Conservation (phyloP, 805 yeast genomes). For the Zygosaccharomyces bisporus region DNA sequence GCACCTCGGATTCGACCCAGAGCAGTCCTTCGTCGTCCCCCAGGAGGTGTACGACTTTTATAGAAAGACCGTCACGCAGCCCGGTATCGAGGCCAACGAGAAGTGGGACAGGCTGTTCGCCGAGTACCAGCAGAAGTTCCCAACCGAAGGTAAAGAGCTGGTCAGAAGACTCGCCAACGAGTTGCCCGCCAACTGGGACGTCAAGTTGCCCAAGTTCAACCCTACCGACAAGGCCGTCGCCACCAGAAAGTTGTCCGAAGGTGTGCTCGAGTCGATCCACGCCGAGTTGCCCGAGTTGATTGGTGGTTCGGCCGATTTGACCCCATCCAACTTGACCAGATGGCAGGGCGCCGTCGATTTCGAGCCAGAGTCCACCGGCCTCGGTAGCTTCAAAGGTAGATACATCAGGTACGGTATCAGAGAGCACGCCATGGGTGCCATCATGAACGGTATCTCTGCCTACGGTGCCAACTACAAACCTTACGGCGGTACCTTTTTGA, state of each 20-base stretch:
- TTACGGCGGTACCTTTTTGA: conserved; percentile 97
- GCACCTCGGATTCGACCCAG: conserved; percentile 85
- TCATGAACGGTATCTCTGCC: conserved; percentile 95
- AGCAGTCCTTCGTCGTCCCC: conserved; percentile 72
- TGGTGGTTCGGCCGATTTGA: conserved; percentile 98
- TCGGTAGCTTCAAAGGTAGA: conserved; percentile 88
- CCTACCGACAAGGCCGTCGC: conserved; percentile 81
- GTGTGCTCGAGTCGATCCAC: conserved; percentile 59
- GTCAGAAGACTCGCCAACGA: conserved; percentile 71
- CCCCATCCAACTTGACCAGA: conserved; percentile 94
- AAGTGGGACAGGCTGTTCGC: conserved; percentile 70
- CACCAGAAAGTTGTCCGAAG: conserved; percentile 90
- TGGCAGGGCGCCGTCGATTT: conserved; percentile 79
- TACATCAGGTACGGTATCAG: conserved; percentile 97
- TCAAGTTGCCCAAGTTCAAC: conserved; percentile 72
- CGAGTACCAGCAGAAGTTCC: conserved; percentile 63
- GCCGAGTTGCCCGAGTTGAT: conserved; percentile 76
- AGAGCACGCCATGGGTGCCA: conserved; percentile 99
- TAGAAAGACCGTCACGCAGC: conserved; percentile 48
- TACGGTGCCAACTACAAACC: conserved; percentile 79
- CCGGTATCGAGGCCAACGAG: conserved; percentile 64
- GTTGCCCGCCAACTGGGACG: conserved; percentile 81
- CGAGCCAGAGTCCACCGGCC: conserved; percentile 78
- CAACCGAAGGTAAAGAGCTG: conserved; percentile 74
- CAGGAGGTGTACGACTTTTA: conserved; percentile 75